Evolutionary conservation across 176 grass and related monocot genomes (phyloP).

Genomic region (Zea mays): Zm-B73-REFERENCE-NAM-5.0 NC_050103.1:166643001-166643500

Average conservation of each 20-base stretch:
- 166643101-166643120: slow-evolving; percentile 47
- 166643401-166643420: not conserved
- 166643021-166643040: slow-evolving; percentile 14
- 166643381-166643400: not conserved
- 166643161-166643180: slow-evolving; percentile 38
- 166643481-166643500: not conserved
- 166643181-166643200: not conserved
- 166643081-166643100: slow-evolving; percentile 5
- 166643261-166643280: slow-evolving; percentile 25
- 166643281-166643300: slow-evolving; percentile 19
- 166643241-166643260: slow-evolving; percentile 23
- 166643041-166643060: slow-evolving; percentile 41
- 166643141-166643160: slow-evolving; percentile 30
- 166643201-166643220: not conserved
- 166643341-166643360: slow-evolving; percentile 19
- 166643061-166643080: not conserved
- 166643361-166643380: not conserved
- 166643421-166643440: not conserved
- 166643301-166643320: slow-evolving; percentile 10
- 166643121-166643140: slow-evolving; percentile 38
- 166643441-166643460: not conserved
- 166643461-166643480: not conserved
- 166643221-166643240: not conserved
- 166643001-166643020: slow-evolving; percentile 28
- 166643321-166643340: slow-evolving; percentile 11